Evolutionary conservation across 2,329 filamentous ascomycete genomes (phyloP), one percentile per base, ranked within the genome.

Genomic region (Colletotrichum tropicale): DNA sequence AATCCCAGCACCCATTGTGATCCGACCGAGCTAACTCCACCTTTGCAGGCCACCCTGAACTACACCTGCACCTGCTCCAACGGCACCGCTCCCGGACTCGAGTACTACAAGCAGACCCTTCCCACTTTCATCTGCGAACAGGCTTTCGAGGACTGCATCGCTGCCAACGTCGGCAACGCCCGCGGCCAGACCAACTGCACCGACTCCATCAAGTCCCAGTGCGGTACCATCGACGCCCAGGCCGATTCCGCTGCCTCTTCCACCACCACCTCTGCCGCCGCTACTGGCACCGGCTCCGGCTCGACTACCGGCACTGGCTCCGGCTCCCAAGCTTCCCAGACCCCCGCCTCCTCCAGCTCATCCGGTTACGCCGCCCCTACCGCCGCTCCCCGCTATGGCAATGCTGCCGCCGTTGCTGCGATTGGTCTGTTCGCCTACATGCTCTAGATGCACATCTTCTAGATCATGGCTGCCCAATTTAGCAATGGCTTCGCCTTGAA

Each of bases 91-190:
- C 89, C 90, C 16, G 88, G 87, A 74, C 86, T 92, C 61, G 84
- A 90, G 81, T 86, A 88, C 81, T 92, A 90, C 84, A 79, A 77
- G 65, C 86, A 91, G 84, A 90, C 89, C 4, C 83, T 92, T 78
- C 86, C 87, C 64, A 86, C 84, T 72, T 91, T 89, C 80, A 87
- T 90, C 80, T 92, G 90, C 85, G 30, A 87, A 72, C 75, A 85
- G 75, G 87, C 89, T 55, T 90, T 85, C 82, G 76, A 80, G 30
- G 82, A 88, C 75, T 92, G 90, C 84, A 89, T 87, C 78, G 60
- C 52, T 4, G 74, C 80, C 61, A 86, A 88, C 80, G 83, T 84
- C 32, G 84, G 84, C 81, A 84, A 87, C 80, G 79, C 83, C 24
- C 79, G 78, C 12, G 87, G 81, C 55, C 89, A 91, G 83, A 79